Base-by-base conservation (phyloP, 805 yeast genomes). In the Yamadazyma nakazawae region DNA sequence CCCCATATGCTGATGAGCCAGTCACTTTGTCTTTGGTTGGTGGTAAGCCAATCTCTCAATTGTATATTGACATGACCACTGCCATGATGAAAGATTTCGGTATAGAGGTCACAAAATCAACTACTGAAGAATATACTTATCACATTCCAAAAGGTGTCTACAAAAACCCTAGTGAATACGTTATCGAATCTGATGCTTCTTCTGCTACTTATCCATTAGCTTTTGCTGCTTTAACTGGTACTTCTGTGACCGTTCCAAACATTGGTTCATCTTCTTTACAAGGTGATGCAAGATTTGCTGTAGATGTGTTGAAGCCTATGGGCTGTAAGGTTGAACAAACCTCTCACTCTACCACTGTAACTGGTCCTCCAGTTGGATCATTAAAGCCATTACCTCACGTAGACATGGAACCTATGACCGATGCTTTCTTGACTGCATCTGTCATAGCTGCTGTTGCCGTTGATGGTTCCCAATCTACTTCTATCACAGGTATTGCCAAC, bases 331-430 rank as follows among this genome's bases (percentile, higher is more conserved):
- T 94, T 19, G 75, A 67, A 37, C 99, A 94, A 70, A 80, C 94
- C 2, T 85, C 78, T 1, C 81, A 86, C 1, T 82, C 95, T 2
- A 94, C 99, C 0, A 90, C 97, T 0, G 98, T 94, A 8, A 80
- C 84, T 36, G 98, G 97, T 40, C 97, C 97, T 5, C 73, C 85
- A 16, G 67, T 68, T 34, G 95, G 95, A 13, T 50, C 66, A 0
- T 74, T 94, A 54, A 78, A 75, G 58, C 88, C 96, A 6, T 72
- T 94, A 52, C 72, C 81, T 11, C 78, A 74, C 51, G 85, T 94
- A 47, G 97, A 94, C 63, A 94, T 94, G 99, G 99, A 94, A 69
- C 98, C 99, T 45, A 94, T 94, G 99, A 94, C 99, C 0, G 99
- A 94, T 67, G 99, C 99, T 0, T 94, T 94, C 64, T 74, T 94